Evolutionary conservation across 208 protist genomes (phyloP), one percentile per base, ranked within the genome.

Genomic region (Leishmania arabica): DNA sequence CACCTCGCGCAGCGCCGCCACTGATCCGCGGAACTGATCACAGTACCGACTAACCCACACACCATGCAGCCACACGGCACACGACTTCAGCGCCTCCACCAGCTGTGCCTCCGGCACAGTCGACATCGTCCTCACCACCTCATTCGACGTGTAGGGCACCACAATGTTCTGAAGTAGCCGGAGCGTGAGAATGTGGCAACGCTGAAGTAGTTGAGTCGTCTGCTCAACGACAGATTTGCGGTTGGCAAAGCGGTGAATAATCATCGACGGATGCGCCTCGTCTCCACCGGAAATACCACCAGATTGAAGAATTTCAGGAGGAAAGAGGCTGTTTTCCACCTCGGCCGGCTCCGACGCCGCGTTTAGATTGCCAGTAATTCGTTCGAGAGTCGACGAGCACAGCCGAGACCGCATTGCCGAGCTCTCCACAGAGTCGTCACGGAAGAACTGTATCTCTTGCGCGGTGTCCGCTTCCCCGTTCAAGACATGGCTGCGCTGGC

Each of bases 261-360:
- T 76, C 66, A 74, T 88, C 17, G 82, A 80, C 2, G 76, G 60
- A 49, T 70, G 70, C 45, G 76, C 86, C 40, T 95, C 89, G 34
- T 92, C 92, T 0, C 93, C 92, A 17, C 90, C 94, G 6, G 86
- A 89, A 53, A 97, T 95, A 34, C 94, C 94, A 19, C 94, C 92
- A 6, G 91, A 95, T 51, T 86, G 62, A 6, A 95, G 81, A 77
- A 97, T 91, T 69, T 97, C 92, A 2, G 92, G 90, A 64, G 95
- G 93, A 51, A 94, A 97, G 2, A 97, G 84, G 82, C 88, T 90
- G 79, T 97, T 90, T 62, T 94, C 91, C 7, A 90, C 51, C 34
- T 42, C 80, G 58, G 64, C 40, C 45, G 62, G 64, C 21, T 69
- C 76, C 7, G 21, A 24, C 1, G 34, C 60, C 5, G n/a, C 27